Evolutionary conservation across 257 asterid species (phyloP).

Genomic region (Primulina huaijiensis): DNA sequence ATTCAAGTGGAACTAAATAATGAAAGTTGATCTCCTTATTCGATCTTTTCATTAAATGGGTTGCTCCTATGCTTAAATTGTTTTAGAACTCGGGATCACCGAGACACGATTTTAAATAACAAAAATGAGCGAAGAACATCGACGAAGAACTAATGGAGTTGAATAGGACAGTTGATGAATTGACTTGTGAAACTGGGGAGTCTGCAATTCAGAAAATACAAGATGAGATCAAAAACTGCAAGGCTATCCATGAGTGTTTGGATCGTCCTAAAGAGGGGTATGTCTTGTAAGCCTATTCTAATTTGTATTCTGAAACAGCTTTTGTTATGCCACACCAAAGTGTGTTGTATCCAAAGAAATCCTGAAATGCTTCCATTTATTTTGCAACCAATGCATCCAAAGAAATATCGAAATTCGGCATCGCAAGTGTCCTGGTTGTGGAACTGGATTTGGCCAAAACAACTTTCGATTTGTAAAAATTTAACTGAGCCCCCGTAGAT

Average conservation of each 20-base stretch:
- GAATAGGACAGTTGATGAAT: slow-evolving; percentile 55
- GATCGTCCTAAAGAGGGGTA: slow-evolving; percentile 96
- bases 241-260: slow-evolving; percentile 83
- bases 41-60: slow-evolving; percentile 1
- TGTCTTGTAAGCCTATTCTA: slow-evolving; percentile 6
- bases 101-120: slow-evolving; percentile 23
- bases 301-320: neutral
- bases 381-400: slow-evolving; percentile 93
- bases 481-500: slow-evolving; percentile 26
- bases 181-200: slow-evolving; percentile 73
- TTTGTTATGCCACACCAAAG: slow-evolving; percentile 8
- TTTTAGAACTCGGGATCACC: slow-evolving; percentile 5
- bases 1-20: slow-evolving; percentile 55
- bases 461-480: slow-evolving; percentile 85
- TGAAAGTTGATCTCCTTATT: slow-evolving; percentile 57
- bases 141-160: slow-evolving; percentile 71
- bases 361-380: slow-evolving; percentile 85
- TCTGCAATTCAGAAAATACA: slow-evolving; percentile 81
- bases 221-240: slow-evolving; percentile 88
- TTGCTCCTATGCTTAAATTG: neutral
- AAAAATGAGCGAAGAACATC: slow-evolving; percentile 74
- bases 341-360: slow-evolving; percentile 48
- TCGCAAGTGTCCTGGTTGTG: slow-evolving; percentile 94
- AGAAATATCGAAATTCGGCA: slow-evolving; percentile 88
- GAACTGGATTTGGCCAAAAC: slow-evolving; percentile 90